These are phyloP conservation scores for Colletotrichum sp. DNA, from an alignment of 2,329 filamentous ascomycete species.

Conservation along the genomic window DNA sequence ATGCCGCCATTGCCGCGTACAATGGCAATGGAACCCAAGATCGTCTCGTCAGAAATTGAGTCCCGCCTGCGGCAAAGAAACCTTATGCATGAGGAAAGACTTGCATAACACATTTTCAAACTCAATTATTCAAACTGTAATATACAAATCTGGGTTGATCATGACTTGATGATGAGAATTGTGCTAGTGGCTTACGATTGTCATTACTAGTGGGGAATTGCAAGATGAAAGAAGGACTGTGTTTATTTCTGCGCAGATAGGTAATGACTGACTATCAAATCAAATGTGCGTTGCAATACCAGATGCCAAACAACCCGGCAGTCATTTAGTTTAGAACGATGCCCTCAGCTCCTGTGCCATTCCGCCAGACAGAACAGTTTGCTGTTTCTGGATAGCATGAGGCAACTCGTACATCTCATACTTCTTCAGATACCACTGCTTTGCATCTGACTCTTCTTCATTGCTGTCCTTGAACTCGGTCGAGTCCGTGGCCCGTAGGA, in stretches of 20 bases:
- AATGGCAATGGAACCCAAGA: neutral
- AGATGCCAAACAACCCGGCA: rapidly evolving
- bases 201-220: rapidly evolving
- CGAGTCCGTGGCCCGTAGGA: slow-evolving; percentile 2
- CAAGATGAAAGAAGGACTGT: neutral
- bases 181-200: neutral
- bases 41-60: neutral
- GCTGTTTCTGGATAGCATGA: neutral
- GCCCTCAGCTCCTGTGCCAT: neutral
- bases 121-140: neutral
- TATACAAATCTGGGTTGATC: rapidly evolving
- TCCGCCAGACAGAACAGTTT: neutral
- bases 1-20: neutral
- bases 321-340: neutral
- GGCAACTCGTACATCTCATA: neutral
- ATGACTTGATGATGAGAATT: neutral
- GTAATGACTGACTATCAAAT: neutral
- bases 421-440: neutral
- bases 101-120: too few species aligned
- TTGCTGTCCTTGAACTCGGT: neutral
- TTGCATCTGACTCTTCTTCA: neutral
- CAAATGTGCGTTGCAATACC: neutral
- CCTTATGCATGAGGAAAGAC: rapidly evolving
- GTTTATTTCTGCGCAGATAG: neutral
- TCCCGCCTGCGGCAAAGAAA: neutral